A percentile compares a stretch with the other conserved stretches of the same genome.
These are phyloP conservation scores for Neofusicoccum sp. DNA, from an alignment of 2,329 filamentous ascomycete genomes.

Conservation along the genomic window DNA sequence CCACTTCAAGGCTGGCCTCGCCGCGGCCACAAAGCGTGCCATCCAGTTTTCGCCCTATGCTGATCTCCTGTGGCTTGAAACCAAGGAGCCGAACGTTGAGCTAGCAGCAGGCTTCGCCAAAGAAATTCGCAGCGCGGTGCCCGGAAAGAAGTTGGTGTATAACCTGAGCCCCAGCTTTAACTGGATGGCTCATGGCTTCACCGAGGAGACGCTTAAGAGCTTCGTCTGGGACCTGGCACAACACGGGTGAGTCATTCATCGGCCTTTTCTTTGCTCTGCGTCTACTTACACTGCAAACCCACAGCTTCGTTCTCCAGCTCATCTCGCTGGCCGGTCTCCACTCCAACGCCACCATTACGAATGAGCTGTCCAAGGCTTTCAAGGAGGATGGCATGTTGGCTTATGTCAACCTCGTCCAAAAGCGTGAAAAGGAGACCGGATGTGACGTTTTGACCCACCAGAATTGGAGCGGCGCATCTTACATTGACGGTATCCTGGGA, in stretches of 20 bases:
- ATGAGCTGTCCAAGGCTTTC: slow-evolving; percentile 77
- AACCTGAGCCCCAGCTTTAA: slow-evolving; percentile 97
- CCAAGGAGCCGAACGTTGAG: slow-evolving; percentile 78
- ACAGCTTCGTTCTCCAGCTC: slow-evolving; percentile 62
- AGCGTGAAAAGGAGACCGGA: slow-evolving; percentile 82
- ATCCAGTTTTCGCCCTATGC: slow-evolving; percentile 89
- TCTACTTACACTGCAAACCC: slow-evolving; percentile 34
- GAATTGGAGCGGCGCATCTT: slow-evolving; percentile 73
- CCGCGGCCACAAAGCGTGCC: slow-evolving; percentile 86
- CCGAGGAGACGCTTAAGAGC: slow-evolving; percentile 73
- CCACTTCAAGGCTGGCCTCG: slow-evolving; percentile 81
- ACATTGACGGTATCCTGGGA: slow-evolving; percentile 87
- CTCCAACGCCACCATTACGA: slow-evolving; percentile 61
- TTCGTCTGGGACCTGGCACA: slow-evolving; percentile 97
- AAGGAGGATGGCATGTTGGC: slow-evolving; percentile 93
- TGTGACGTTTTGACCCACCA: slow-evolving; percentile 95
- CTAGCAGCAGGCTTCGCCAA: slow-evolving; percentile 74
- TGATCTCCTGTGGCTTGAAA: slow-evolving; percentile 96
- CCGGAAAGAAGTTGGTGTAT: slow-evolving; percentile 89
- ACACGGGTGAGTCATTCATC: slow-evolving; percentile 64
- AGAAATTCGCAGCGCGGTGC: slow-evolving; percentile 67
- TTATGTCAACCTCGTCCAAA: slow-evolving; percentile 92
- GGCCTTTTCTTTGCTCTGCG: slow-evolving; percentile 59
- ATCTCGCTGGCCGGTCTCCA: slow-evolving; percentile 66
- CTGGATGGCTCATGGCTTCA: slow-evolving; percentile 96